Conservation (phyloP, 2,329 filamentous ascomycete genomes). For the Hypoxylon sp. region DNA sequence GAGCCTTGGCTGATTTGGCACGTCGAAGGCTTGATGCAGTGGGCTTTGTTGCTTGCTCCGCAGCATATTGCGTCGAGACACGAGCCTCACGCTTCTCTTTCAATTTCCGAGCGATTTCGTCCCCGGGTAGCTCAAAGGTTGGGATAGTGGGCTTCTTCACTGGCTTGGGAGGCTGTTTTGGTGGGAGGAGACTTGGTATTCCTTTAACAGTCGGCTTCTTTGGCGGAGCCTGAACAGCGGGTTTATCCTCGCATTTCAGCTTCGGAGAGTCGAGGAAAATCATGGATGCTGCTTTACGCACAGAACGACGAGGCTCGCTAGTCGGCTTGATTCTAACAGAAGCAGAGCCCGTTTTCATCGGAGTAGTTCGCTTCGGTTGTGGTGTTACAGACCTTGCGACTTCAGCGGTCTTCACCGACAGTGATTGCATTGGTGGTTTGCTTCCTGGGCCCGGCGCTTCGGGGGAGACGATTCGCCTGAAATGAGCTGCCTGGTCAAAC, state of each 20-base stretch:
- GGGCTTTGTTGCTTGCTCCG: conserved; percentile 47
- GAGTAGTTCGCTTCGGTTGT: conserved; percentile 42
- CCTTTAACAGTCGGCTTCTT: conserved; percentile 51
- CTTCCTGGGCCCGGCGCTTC: conserved; percentile 25
- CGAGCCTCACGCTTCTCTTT: conserved; percentile 62
- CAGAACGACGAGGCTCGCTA: conserved; percentile 52
- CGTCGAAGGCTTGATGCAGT: conserved; percentile 57
- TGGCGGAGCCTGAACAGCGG: conserved; percentile 41
- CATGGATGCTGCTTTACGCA: conserved; percentile 60
- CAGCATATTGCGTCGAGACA: conserved; percentile 53
- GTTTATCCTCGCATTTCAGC: conserved; percentile 45
- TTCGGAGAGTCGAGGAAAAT: conserved; percentile 52
- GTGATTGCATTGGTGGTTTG: conserved; percentile 26
- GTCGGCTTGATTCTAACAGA: conserved; percentile 59
- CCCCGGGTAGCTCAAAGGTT: conserved; percentile 72
- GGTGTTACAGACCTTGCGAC: conserved; percentile 45
- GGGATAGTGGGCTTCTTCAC: conserved; percentile 66
- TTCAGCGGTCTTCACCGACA: conserved; percentile 26
- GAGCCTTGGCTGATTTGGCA: conserved; percentile 64
- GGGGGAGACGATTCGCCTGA: conserved; percentile 42
- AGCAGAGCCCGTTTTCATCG: conserved; percentile 52
- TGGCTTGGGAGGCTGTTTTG: conserved; percentile 64
- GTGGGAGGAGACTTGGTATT: conserved; percentile 59
- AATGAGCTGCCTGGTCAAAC: conserved; percentile 53
- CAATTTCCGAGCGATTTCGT: conserved; percentile 64